Base-by-base conservation (phyloP, 2,329 filamentous ascomycete genomes). In the Fusarium albidum region DNA sequence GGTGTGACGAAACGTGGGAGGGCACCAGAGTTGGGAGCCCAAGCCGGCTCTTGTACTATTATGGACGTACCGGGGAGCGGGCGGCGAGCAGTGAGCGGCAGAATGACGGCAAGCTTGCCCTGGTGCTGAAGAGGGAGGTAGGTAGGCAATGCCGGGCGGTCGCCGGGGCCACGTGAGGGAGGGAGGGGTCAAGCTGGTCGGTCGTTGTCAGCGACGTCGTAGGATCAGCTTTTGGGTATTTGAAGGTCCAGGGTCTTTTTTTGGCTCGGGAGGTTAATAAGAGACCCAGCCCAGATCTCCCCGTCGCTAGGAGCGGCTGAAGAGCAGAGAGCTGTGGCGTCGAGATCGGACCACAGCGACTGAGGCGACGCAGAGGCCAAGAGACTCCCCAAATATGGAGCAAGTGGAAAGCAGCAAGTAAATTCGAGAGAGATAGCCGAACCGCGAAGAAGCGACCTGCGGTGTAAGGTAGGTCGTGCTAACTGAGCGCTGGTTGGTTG, bases 151-250 rank as follows among this genome's bases (percentile, higher is more conserved):
- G 38, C 46, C 15, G 35, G 40, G 39, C 35, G 43, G 34, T 47
- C 54, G 55, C 55, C 54, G 60, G 49, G 60, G 49, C 63, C 64
- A 67, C 64, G 64, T 67, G 64, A 67, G 64, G 44, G 64, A 67
- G 64, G 44, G 64, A 61, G 64, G 64, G 64, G 64, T 55, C 52
- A 41, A 66, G 37, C 49, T 61, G 53, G 57, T 40, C 46, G 46
- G 55, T 48, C 34, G 49, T 57, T 49, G 63, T 64, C 59, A 66
- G 61, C 63, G 21, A 42, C 43, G 43, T 39, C 39, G 37, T 46
- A 59, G 54, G 49, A 51, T 46, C 38, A 52, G 44, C 41, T 28
- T 45, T 47, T 32, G 47, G 41, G 49, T 49, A 32, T 12, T 48
- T 33, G 38, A 47, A 45, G 49, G 38, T 49, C 50, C 34, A 15